Percentiles rank a stretch among this genome's conserved stretches.
Conservation (phyloP, 176 grass and related monocot species). For the Oryza brachyantha region DNA sequence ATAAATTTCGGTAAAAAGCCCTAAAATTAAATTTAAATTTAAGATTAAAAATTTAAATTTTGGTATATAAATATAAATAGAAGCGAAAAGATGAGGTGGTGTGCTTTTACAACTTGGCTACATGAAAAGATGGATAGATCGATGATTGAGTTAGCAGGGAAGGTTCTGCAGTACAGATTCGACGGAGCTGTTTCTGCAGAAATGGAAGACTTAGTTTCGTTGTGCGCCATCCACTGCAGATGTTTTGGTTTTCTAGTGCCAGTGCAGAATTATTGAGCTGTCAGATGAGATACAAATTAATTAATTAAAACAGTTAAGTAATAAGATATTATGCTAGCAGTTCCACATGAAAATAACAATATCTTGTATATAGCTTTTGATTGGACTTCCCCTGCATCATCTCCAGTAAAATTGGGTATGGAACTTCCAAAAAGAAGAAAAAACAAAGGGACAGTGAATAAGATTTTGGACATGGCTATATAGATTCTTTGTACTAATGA, state of each 20-base stretch:
- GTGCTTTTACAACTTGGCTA: conserved; percentile 19
- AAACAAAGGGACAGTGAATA: not conserved
- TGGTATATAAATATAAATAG: no score
- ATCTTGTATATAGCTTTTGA: not conserved
- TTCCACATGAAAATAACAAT: not conserved
- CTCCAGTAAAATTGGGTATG: not conserved
- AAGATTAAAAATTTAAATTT: no score
- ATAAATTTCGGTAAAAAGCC: no score
- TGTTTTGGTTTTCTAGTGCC: not conserved
- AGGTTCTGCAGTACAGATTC: conserved; percentile 7
- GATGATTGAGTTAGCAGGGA: conserved; percentile 15
- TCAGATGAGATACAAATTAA: not conserved
- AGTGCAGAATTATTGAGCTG: not conserved
- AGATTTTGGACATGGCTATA: not conserved
- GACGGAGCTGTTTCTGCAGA: not conserved
- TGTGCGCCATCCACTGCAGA: not conserved
- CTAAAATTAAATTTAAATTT: no score
- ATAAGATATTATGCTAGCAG: not conserved
- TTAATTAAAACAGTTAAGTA: not conserved
- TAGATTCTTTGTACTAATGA: not conserved
- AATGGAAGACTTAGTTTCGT: not conserved
- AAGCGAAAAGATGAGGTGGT: no score
- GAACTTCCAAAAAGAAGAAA: no score
- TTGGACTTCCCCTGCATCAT: not conserved
- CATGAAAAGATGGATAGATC: not conserved